A percentile compares a stretch with the other conserved stretches of the same genome.
phyloP scores from a whole-genome alignment of 768 basidiomycete species.

The Tulasnella calospora region DNA sequence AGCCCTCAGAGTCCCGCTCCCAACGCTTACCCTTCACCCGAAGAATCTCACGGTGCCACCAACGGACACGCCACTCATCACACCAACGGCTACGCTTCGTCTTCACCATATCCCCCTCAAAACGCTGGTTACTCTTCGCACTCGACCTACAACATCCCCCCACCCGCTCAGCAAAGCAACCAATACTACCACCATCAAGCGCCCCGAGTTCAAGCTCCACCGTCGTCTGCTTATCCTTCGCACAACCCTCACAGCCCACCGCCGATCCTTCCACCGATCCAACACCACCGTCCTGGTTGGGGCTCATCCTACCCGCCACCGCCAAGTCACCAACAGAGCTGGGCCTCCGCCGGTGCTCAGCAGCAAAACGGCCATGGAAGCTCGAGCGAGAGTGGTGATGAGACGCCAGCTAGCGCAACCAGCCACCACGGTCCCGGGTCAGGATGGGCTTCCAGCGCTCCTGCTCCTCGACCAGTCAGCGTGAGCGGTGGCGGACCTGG shows the following conservation, averaged over 20 bases:
- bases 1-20: slow-evolving; percentile 20
- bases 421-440: background rate
- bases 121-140: background rate
- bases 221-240: slow-evolving; percentile 25
- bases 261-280: slow-evolving; percentile 26
- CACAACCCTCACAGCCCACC: slow-evolving; percentile 16
- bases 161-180: background rate
- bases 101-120: background rate
- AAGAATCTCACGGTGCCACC: slow-evolving; percentile 11
- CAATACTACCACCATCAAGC: slow-evolving; percentile 15
- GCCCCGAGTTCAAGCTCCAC: background rate
- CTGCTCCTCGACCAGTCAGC: slow-evolving; percentile 4
- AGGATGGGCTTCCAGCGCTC: background rate
- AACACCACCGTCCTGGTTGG: slow-evolving; percentile 25
- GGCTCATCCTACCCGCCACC: slow-evolving; percentile 11
- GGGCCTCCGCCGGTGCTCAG: background rate
- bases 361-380: slow-evolving; percentile 14
- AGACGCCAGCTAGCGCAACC: background rate
- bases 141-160: slow-evolving; percentile 18
- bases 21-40: slow-evolving; percentile 16
- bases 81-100: background rate
- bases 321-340: slow-evolving; percentile 16
- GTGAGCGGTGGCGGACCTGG: background rate
- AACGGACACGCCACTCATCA: background rate
- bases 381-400: slow-evolving; percentile 22